Conservation (phyloP, 257 asterid genomes). For the Solanum corneliomulleri region DNA sequence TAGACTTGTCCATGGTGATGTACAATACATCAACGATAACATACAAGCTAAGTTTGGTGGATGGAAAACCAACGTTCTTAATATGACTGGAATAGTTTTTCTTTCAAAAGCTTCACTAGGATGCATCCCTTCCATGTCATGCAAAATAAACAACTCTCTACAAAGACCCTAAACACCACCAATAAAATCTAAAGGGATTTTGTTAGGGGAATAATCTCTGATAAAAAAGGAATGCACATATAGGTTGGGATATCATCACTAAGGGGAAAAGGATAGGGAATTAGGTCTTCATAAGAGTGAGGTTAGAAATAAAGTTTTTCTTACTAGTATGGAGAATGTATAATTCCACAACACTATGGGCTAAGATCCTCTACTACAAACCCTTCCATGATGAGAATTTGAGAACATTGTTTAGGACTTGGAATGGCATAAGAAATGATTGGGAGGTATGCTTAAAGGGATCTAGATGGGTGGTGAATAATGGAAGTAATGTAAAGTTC, state of each 20-base stretch:
- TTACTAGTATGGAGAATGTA: not conserved
- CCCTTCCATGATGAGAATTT: not conserved
- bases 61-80: not conserved
- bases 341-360: not conserved
- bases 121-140: not conserved
- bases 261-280: not conserved
- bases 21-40: no score
- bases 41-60: not conserved
- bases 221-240: not conserved
- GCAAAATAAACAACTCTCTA: not conserved
- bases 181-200: no score
- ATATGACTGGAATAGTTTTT: not conserved
- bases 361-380: not conserved
- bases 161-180: not conserved
- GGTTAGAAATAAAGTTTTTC: not conserved
- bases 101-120: not conserved
- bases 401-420: not conserved
- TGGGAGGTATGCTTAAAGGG: not conserved
- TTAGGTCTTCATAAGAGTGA: not conserved
- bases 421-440: not conserved
- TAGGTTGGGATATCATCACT: not conserved
- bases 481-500: not conserved
- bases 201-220: not conserved
- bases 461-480: not conserved
- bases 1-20: not conserved